Base-by-base conservation (phyloP, 2,329 filamentous ascomycete species). In the Didymella segeticola region DNA sequence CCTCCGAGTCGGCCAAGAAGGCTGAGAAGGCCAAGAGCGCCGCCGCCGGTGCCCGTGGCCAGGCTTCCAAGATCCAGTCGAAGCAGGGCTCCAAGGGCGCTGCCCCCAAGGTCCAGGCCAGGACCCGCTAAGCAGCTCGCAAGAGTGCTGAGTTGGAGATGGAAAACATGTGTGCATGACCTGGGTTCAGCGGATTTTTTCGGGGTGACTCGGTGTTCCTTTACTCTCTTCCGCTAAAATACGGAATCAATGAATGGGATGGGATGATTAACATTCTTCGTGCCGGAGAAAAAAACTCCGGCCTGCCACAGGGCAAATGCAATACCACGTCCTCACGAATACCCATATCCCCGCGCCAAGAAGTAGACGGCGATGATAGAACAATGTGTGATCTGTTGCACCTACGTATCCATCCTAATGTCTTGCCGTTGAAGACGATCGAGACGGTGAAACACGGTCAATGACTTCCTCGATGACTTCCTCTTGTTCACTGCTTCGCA, bases 51-150 rank as follows among this genome's bases (percentile, higher is more conserved):
- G 82, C 88, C 77, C 89, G 90, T 83, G 93, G 91, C 76, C 86
- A 92, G 83, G 83, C 85, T 68, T 79, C 81, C 74, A 88, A 90
- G 80, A 90, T 96, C 78, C 83, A 89, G 79, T 93, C 91, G 88
- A 99, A 99, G 90, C 91, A 96, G 86, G 92, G 91, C 75, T 89
- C 91, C 67, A 96, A 96, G 88, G 95, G 95, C 75, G 86, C 92
- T 70, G 86, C 85, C 72, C 80, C 83, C 77, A 97, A 97, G 89
- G 88, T 91, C 72, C 85, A 89, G 78, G 87, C 90, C 77, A 93
- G 88, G 77, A 89, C 85, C 83, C 92, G 92, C 83, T 96, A 91
- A 90, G 72, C 47, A 58, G 45, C 26, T 45, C 26, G n/a, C 14
- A 7, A 20, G 56, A 43, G 41, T 52, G 43, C 26, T 43, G 37